Percentiles rank a stretch among this genome's conserved stretches.
phyloP scores from a whole-genome alignment of 2,329 filamentous ascomycete genomes.

The Aspergillus phoenicis region DNA sequence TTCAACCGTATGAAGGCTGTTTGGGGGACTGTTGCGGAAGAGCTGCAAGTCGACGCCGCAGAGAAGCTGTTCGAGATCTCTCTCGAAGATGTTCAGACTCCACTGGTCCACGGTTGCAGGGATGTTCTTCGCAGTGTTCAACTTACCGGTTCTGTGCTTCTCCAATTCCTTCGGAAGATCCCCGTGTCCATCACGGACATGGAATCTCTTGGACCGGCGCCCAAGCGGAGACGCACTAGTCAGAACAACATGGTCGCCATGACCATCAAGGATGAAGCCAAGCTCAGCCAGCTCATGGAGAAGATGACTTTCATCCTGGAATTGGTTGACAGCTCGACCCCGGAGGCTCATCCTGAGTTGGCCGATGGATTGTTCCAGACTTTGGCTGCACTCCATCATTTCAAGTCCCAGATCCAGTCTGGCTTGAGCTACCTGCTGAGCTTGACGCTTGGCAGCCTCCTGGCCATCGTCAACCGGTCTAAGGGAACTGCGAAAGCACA shows the following conservation, averaged over 20 bases:
- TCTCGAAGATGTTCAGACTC: constrained; percentile 32
- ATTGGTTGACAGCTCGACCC: constrained; percentile 77
- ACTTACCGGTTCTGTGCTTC: constrained; percentile 72
- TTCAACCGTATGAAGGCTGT: constrained; percentile 71
- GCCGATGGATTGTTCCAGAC: constrained; percentile 79
- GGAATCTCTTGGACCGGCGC: constrained; percentile 69
- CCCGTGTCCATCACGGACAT: constrained; percentile 70
- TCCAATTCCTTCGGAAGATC: constrained; percentile 72
- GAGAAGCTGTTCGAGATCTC: constrained; percentile 47
- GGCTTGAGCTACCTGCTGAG: constrained; percentile 90
- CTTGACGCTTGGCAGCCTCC: constrained; percentile 76
- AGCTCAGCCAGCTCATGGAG: constrained; percentile 68
- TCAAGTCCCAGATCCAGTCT: constrained; percentile 77
- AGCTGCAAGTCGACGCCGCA: constrained; percentile 40
- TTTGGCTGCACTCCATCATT: constrained; percentile 83
- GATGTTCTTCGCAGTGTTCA: constrained; percentile 73
- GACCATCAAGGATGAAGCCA: constrained; percentile 63
- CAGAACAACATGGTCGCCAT: constrained; percentile 67
- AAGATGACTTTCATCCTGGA: constrained; percentile 86
- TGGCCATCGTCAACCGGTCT: constrained; percentile 79
- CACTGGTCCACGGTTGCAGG: constrained; percentile 44
- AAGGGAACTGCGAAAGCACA: constrained; percentile 53
- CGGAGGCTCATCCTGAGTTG: constrained; percentile 72
- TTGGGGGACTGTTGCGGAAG: constrained; percentile 59
- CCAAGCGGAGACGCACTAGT: constrained; percentile 79